A percentile compares a stretch with the other conserved stretches of the same genome.
These are phyloP conservation scores for Mortierella claussenii DNA, from an alignment of 192 early-diverging fungal species.

Conservation along the genomic window DNA sequence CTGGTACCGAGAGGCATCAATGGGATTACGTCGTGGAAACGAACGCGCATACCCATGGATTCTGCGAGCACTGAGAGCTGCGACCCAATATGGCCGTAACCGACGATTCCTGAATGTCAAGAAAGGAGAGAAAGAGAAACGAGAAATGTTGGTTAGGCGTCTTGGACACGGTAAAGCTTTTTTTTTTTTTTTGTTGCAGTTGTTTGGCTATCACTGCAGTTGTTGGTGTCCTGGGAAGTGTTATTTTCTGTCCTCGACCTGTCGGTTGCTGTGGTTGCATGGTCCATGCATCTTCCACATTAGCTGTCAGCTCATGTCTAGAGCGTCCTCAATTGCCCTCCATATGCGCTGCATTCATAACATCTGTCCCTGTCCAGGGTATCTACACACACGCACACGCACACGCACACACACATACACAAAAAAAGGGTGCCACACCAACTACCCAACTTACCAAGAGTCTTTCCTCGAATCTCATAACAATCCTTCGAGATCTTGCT, in stretches of 20 bases:
- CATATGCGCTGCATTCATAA: no score
- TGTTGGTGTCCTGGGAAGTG: no score
- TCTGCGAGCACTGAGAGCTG: constrained; percentile 98
- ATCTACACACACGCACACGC: no score
- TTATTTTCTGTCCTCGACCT: no score
- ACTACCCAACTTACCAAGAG: constrained; percentile 72
- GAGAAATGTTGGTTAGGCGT: not conserved
- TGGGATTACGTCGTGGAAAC: constrained; percentile 91
- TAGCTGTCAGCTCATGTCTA: no score
- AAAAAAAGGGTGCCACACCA: no score
- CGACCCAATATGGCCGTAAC: constrained; percentile 98
- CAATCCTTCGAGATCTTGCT: constrained; percentile 88
- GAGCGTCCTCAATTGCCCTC: no score
- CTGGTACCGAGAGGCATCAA: constrained; percentile 94
- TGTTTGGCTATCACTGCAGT: no score
- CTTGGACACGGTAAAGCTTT: not conserved
- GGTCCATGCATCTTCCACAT: no score
- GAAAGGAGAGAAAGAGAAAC: not conserved
- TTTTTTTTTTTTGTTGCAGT: not conserved
- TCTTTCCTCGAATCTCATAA: constrained; percentile 97
- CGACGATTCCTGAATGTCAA: constrained; percentile 81
- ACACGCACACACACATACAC: no score
- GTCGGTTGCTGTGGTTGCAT: no score
- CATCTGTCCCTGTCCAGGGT: no score
- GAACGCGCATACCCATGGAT: constrained; percentile 93